Conservation (phyloP, 805 yeast genomes). For the Lachancea nothofagi region DNA sequence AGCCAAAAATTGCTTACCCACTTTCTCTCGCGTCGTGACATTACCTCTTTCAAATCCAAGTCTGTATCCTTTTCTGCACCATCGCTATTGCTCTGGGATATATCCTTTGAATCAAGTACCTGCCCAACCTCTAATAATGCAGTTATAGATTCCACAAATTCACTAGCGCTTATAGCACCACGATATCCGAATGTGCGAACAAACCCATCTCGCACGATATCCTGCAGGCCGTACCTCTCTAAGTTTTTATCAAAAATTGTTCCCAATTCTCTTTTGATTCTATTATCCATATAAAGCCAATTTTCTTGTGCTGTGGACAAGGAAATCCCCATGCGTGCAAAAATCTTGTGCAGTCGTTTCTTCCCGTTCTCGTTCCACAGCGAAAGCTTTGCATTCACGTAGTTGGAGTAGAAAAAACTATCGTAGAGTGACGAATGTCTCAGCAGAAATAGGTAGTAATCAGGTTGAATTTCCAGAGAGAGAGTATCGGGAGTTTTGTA, state of each 20-base stretch:
- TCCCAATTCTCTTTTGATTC: constrained; percentile 67
- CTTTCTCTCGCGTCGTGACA: constrained; percentile 45
- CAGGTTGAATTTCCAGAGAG: constrained; percentile 63
- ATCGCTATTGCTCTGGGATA: constrained; percentile 16
- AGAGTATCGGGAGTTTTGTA: constrained; percentile 38
- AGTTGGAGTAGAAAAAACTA: constrained; percentile 84
- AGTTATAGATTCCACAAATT: constrained; percentile 81
- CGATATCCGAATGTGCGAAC: constrained; percentile 80
- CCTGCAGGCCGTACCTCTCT: constrained; percentile 74
- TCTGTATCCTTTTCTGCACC: constrained; percentile 11
- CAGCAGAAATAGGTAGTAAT: constrained; percentile 76
- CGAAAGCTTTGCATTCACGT: constrained; percentile 78
- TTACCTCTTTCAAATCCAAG: constrained; percentile 13
- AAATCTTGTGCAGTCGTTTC: constrained; percentile 78
- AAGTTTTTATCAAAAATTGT: constrained; percentile 63
- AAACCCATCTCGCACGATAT: constrained; percentile 79
- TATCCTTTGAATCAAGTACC: constrained; percentile 5
- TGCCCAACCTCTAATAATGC: constrained; percentile 74
- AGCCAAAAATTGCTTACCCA: constrained; percentile 76
- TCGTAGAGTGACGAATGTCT: constrained; percentile 94
- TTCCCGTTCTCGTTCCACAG: constrained; percentile 92
- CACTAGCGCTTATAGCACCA: constrained; percentile 86
- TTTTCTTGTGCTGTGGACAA: constrained; percentile 82
- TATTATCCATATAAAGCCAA: constrained; percentile 86
- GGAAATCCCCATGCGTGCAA: constrained; percentile 95